Evolutionary conservation across 495 filamentous ascomycete species (phyloP).

Genomic region (Emericellopsis terricola): DNA sequence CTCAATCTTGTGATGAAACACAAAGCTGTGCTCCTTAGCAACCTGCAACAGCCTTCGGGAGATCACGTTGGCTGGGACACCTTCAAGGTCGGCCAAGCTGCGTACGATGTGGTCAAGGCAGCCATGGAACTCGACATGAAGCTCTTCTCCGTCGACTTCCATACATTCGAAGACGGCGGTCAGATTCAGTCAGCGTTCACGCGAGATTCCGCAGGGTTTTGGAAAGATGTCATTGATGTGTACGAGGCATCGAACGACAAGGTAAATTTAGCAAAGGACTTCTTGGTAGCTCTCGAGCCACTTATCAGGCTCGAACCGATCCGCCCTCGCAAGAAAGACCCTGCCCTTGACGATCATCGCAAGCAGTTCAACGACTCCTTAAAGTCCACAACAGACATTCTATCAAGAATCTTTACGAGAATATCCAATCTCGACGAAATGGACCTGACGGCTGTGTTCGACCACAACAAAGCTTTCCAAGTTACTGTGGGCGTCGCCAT

Average conservation of each 20-base stretch:
- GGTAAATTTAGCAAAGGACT: conserved; percentile 44
- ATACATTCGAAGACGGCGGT: conserved; percentile 37
- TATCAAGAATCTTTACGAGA: conserved; percentile 56
- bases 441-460: conserved; percentile 47
- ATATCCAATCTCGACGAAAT: conserved; percentile 52
- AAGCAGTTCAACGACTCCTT: conserved; percentile 55
- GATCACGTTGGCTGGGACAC: conserved; percentile 15
- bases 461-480: conserved; percentile 33
- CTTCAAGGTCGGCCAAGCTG: conserved; percentile 20
- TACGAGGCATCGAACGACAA: conserved; percentile 37
- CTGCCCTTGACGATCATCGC: conserved; percentile 32
- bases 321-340: conserved; percentile 25
- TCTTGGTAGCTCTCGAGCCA: conserved; percentile 49
- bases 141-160: conserved; percentile 51
- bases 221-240: conserved; percentile 55
- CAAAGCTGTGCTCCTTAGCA: conserved; percentile 22
- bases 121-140: conserved; percentile 61
- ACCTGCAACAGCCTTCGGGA: conserved; percentile 10
- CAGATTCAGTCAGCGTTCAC: conserved; percentile 48
- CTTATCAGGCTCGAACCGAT: conserved; percentile 61
- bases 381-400: conserved; percentile 45
- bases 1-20: conserved; percentile 30
- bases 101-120: conserved; percentile 47
- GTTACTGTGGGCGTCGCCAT: conserved; percentile 53
- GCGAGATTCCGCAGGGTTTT: conserved; percentile 47